Evolutionary conservation across 306 rosid genomes (phyloP).

Genomic region (Ziziphus jujuba): DNA sequence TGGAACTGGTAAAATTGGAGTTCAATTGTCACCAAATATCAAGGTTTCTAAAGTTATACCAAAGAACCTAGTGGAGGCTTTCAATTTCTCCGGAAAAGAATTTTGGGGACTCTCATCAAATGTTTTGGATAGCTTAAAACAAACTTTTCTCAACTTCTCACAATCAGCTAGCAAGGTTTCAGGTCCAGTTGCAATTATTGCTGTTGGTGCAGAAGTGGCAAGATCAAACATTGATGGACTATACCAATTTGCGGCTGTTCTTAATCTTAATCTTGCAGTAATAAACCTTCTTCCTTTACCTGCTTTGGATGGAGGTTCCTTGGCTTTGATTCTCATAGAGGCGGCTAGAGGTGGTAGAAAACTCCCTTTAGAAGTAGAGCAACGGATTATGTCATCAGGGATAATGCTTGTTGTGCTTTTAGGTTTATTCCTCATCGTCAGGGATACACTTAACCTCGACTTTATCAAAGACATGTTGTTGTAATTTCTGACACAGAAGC

Average conservation of each 20-base stretch:
- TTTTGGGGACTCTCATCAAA: constrained; percentile 70
- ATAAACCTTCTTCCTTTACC: constrained; percentile 92
- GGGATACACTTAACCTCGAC: constrained; percentile 92
- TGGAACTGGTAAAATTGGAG: constrained; percentile 97
- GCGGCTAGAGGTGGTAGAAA: constrained; percentile 97
- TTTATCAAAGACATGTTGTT: constrained; percentile 75
- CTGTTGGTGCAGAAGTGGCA: constrained; percentile 94
- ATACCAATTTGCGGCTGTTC: constrained; percentile 84
- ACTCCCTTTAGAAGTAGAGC: constrained; percentile 89
- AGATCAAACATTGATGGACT: constrained; percentile 81
- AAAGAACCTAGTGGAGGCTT: constrained; percentile 47
- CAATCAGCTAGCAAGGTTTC: constrained; percentile 90
- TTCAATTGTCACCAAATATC: constrained; percentile 81
- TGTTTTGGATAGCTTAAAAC: constrained; percentile 76
- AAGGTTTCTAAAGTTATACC: constrained; percentile 67
- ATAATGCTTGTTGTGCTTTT: constrained; percentile 73
- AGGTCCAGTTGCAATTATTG: constrained; percentile 93
- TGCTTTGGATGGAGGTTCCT: constrained; percentile 85
- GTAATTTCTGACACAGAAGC: constrained; percentile 21
- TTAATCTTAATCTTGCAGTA: constrained; percentile 81
- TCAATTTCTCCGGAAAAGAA: constrained; percentile 61
- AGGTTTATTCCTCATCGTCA: constrained; percentile 76
- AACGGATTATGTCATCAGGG: constrained; percentile 90
- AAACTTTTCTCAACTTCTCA: constrained; percentile 77
- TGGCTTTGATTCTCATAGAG: constrained; percentile 81